Evolutionary conservation across 129 eudicot species (phyloP), one percentile per base, ranked within the genome.

Genomic region (Saussurea involucrata): DNA sequence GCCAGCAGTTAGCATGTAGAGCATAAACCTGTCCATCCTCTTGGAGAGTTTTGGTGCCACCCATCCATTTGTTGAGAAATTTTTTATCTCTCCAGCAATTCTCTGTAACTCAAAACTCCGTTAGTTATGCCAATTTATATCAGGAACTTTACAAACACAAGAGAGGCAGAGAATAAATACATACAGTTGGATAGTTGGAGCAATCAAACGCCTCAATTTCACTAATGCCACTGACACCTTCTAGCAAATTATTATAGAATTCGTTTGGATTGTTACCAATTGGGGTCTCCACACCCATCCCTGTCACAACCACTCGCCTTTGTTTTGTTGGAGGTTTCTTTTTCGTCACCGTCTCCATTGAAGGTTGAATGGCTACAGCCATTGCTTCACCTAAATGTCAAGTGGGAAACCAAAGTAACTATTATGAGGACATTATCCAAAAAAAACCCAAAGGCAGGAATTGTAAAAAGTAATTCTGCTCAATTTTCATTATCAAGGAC

Each of bases 1-100:
- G 22, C 98, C 98, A 25, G 98, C 98, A 29, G 97, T 93, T 17
- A 93, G 89, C 97, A 93, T 88, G 90, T 93, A 93, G 55, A 93
- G 95, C 98, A 93, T 93, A 82, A 93, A 93, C 78, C 81, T 90
- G 81, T 93, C 98, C 95, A 89, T 87, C 77, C 96, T 84, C 68
- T 86, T 93, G 42, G 98, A 87, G 34, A 93, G 90, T 80, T 93
- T 93, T 4, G 98, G 98, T 32, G 91, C 91, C 73, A 93, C 93
- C 95, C 89, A 93, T 58, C 97, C 98, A 36, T 88, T 86, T 8
- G 98, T 87, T 9, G 97, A 88, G 87, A 85, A 93, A 53, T 91
- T 85, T 71, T 93, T 93, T 53, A 93, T 93, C 83, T 93, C 98
- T 71, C 98, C 98, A 57, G 98, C 98, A 83, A 93, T 93, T 77